Evolutionary conservation across 805 yeast species (phyloP), one percentile per base, ranked within the genome.

Genomic region (Spathaspora boniae): DNA sequence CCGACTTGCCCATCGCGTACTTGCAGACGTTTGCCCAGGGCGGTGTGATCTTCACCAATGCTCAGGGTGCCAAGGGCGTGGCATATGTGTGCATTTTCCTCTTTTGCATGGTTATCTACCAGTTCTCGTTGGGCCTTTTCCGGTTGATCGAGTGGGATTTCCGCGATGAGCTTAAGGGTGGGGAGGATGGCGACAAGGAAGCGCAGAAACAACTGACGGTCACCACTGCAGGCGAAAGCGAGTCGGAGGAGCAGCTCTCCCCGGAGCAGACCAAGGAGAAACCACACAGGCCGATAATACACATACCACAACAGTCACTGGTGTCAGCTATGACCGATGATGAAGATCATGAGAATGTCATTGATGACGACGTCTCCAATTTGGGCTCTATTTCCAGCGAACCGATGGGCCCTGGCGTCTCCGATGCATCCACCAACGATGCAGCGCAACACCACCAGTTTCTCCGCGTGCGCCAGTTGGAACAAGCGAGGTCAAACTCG

Each of bases 1-100:
- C 88, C 11, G 95, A 86, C 59, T 66, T 86, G 37, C 95, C 96
- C 0, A 83, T 86, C 46, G 95, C 95, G 0, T 87, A 86, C 46
- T 55, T 80, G 24, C 86, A 81, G 49, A 82, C 91, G 2, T 60
- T 86, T 50, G 80, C 84, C 17, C 70, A 75, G 11, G 79, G 87
- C 1, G 65, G 76, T 1, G 62, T 72, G 5, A 47, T 67, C 6
- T 80, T 88, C 47, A 64, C 80, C 0, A 48, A 65, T 11, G 72
- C 58, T 4, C 78, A 84, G 42, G 86, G 86, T 24, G 70, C 76
- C 36, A 72, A 74, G 46, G 97, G 96, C 17, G 82, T 83, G 17
- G 93, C 96, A 1, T 86, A 83, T 57, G 82, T 85, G 15, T 82
- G 88, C 49, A 80, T 88, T 22, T 84, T 82, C 47, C 65, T 82